These are phyloP conservation scores for Amanita jacksonii DNA, from an alignment of 768 basidiomycete genomes.

Conservation along the genomic window DNA sequence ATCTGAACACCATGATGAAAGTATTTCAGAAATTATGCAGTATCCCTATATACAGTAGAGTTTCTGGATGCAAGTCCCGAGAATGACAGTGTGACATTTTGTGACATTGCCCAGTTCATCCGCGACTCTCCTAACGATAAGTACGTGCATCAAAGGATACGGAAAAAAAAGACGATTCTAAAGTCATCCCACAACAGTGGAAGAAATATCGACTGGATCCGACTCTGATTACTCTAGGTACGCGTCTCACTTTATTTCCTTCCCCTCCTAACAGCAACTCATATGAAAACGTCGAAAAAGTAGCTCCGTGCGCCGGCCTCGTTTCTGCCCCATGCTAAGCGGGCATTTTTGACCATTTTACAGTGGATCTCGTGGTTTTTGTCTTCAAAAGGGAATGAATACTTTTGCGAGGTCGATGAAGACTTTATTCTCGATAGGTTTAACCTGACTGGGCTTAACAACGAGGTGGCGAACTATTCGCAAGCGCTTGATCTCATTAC, in stretches of 20 bases:
- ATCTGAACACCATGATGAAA: no score
- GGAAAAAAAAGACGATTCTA: no score
- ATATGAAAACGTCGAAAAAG: no score
- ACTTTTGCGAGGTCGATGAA: constrained; percentile 99
- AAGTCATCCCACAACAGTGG: constrained; percentile 40
- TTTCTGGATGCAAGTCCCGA: no score
- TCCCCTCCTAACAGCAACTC: constrained; percentile 11
- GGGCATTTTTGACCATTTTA: constrained; percentile 6
- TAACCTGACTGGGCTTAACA: constrained; percentile 95
- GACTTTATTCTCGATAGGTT: constrained; percentile 98
- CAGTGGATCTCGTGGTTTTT: constrained; percentile 99
- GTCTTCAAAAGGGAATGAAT: constrained; percentile 96
- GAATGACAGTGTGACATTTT: not conserved
- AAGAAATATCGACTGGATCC: constrained; percentile 83
- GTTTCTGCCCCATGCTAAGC: constrained; percentile 3
- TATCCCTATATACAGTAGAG: no score
- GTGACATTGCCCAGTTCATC: not conserved
- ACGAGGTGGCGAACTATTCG: constrained; percentile 89
- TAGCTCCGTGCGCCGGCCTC: constrained; percentile 27
- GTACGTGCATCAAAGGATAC: no score
- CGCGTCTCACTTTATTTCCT: constrained; percentile 16
- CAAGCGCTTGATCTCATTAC: constrained; percentile 95
- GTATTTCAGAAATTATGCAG: no score
- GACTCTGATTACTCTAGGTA: constrained; percentile 96
- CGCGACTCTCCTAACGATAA: not conserved